These are phyloP conservation scores for Amoebophrya sp. DNA, from an alignment of 169 alveolate species.

Conservation along the genomic window DNA sequence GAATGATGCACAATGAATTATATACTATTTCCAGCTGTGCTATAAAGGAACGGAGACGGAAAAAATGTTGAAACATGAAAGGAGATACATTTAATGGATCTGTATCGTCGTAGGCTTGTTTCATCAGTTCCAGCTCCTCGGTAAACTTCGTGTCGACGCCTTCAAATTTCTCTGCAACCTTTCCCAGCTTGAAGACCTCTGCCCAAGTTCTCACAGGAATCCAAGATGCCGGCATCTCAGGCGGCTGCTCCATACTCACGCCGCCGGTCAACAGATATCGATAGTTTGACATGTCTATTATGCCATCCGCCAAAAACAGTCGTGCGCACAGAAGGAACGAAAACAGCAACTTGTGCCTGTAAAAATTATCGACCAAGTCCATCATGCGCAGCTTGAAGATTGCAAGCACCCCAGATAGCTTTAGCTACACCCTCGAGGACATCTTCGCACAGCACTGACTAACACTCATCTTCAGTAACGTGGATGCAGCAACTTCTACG, in stretches of 20 bases:
- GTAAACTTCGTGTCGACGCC: conserved; percentile 51
- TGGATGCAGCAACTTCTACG: too few relatives aligned
- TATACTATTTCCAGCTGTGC: too few relatives aligned
- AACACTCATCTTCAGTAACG: too few relatives aligned
- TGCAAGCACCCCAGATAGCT: too few relatives aligned
- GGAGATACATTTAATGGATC: too few relatives aligned
- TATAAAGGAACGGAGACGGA: too few relatives aligned
- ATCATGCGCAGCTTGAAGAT: too few relatives aligned
- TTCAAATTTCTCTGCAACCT: conserved; percentile 34
- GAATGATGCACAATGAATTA: too few relatives aligned
- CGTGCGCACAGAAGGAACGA: conserved; percentile 78
- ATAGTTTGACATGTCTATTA: conserved; percentile 55
- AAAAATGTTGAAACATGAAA: too few relatives aligned
- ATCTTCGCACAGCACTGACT: too few relatives aligned
- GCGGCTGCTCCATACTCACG: conserved; percentile 56
- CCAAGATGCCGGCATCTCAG: conserved; percentile 56
- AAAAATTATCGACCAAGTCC: conserved; percentile 69
- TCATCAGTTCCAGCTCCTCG: conserved; percentile 50
- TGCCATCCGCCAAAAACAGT: conserved; percentile 73
- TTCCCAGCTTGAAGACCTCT: conserved; percentile 58
- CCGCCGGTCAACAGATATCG: conserved; percentile 75
- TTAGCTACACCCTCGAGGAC: too few relatives aligned
- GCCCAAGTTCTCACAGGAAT: conserved; percentile 68
- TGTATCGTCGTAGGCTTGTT: conserved; percentile 62
- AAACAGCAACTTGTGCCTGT: conserved; percentile 74